phyloP scores from a whole-genome alignment of 371 early-diverging fungal genomes.

The Actinomortierella wolfii region DNA sequence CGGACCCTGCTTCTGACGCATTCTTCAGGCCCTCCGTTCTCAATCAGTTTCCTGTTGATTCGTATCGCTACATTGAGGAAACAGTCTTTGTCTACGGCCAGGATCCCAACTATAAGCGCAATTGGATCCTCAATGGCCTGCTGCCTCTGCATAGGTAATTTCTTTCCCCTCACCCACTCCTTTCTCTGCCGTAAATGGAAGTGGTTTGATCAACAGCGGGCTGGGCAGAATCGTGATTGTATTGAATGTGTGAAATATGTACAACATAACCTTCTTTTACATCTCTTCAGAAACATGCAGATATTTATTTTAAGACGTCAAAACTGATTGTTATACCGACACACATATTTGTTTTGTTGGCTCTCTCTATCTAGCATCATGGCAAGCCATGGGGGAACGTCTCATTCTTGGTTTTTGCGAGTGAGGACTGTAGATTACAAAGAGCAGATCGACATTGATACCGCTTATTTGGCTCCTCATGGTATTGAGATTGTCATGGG shows the following conservation, averaged over 20 bases:
- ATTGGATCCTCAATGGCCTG: conserved; percentile 42
- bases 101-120: conserved; percentile 19
- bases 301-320: no score
- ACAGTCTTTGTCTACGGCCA: conserved; percentile 37
- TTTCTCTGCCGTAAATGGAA: background rate
- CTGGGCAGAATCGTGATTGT: no score
- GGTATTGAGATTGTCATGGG: conserved; percentile 36
- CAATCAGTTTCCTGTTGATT: conserved; percentile 20
- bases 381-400: conserved; percentile 21
- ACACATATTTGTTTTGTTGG: background rate
- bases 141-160: conserved; percentile 42
- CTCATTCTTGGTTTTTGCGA: conserved; percentile 42
- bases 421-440: conserved; percentile 18
- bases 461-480: conserved; percentile 20
- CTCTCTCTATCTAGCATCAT: conserved; percentile 16
- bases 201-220: no score
- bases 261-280: no score
- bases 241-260: no score
- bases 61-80: conserved; percentile 39
- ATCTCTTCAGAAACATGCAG: no score
- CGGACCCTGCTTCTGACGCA: conserved; percentile 36
- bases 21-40: conserved; percentile 31
- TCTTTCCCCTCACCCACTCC: background rate
- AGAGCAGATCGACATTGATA: conserved; percentile 16
- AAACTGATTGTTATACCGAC: background rate